Evolutionary conservation across 805 yeast species (phyloP).

Genomic region (Nakazawaea ishiwadae): DNA sequence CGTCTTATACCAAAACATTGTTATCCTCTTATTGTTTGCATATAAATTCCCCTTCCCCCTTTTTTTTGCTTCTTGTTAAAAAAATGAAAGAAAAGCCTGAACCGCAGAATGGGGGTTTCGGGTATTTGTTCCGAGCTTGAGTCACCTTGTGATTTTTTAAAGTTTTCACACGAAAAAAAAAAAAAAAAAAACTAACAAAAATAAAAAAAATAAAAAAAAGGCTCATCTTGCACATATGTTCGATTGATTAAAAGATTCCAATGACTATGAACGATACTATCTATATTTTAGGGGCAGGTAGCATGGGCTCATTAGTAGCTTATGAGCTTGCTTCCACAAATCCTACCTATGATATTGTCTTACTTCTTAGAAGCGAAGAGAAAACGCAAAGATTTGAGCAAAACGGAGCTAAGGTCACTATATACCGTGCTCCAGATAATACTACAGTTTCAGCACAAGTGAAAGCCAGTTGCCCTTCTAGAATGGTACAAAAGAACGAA

Average conservation of each 20-base stretch:
- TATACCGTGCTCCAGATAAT: conserved; percentile 17
- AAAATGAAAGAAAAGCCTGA: too few species aligned
- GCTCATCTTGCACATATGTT: too few species aligned
- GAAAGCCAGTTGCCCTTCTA: conserved; percentile 16
- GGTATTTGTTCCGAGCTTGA: too few species aligned
- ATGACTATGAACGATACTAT: neutral
- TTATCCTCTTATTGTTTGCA: too few species aligned
- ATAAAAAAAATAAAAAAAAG: neutral
- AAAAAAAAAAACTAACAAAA: neutral
- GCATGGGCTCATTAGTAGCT: conserved; percentile 47
- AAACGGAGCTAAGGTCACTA: conserved; percentile 33
- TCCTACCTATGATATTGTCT: conserved; percentile 30
- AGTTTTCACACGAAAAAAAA: too few species aligned
- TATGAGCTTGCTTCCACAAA: conserved; percentile 38
- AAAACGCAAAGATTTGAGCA: conserved; percentile 35
- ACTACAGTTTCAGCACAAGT: conserved; percentile 13
- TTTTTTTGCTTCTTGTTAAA: too few species aligned
- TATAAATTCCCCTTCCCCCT: too few species aligned
- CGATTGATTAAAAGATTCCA: too few species aligned
- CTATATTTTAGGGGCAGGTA: conserved; percentile 47
- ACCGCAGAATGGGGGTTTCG: too few species aligned
- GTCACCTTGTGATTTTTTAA: too few species aligned
- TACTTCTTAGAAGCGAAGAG: conserved; percentile 38
- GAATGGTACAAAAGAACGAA: conserved; percentile 9
- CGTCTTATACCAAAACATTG: neutral